Base-by-base conservation (phyloP, 192 early-diverging fungal genomes). In the Rhizophagus clarus region DNA sequence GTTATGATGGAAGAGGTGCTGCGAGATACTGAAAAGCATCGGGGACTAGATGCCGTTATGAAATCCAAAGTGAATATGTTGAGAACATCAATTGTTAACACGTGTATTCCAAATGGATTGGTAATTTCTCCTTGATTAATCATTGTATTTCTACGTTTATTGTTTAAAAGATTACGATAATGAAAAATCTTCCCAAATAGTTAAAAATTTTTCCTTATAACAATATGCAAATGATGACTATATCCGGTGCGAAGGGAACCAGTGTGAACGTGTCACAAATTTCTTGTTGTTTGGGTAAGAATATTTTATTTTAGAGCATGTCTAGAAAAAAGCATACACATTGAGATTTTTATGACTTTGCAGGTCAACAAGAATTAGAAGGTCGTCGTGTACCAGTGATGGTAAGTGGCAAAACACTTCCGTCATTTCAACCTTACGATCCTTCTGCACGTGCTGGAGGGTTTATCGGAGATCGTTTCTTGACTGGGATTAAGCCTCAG, bases 141-240 rank as follows among this genome's bases (percentile, higher is more conserved):
- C 12, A 12, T 45, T 12, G 0, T 45, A 12, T 45, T 11, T 40
- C 17, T 61, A 22, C 32, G 45, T 3, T 45, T 1, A 45, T 45
- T 10, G 2, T 45, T 40, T 45, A 45, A 45, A 7, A 45, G 11
- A 0, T 45, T 45, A 8, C 37, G 11, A 45, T 45, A 45, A 1
- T 12, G n/a, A 45, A 45, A 45, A 45, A 11, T 24, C 3, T 72
- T 22, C 20, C 2, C 22, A 24, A 62, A 70, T 72, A 86, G 85
- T 79, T 89, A 51, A 92, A 91, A 72, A 83, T 88, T 45, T 99
- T 99, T 92, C 98, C 98, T 31, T 83, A 90, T 74, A 99, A 99
- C 86, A 96, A 97, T 87, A 98, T 99, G 97, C 96, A 97, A 88
- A 91, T 96, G 83, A 99, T 99, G 98, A 97, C 95, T 2, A 92